Conservation (phyloP, 495 filamentous ascomycete species). For the Talaromyces thailandensis region DNA sequence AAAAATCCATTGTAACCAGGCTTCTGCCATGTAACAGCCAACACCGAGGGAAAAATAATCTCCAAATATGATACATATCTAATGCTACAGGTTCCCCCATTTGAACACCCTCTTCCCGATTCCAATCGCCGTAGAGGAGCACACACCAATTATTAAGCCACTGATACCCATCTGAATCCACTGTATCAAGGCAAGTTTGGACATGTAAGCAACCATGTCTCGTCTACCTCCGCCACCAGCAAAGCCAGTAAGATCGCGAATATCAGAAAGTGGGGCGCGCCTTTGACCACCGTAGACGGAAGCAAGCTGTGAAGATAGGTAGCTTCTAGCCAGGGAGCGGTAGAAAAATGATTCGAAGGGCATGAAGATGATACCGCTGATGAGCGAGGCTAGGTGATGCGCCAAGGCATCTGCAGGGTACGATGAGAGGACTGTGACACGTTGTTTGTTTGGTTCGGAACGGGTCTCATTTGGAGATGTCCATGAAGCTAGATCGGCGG, state of each 20-base stretch:
- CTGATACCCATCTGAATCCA: slow-evolving; percentile 37
- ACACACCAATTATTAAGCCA: slow-evolving; percentile 34
- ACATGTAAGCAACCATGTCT: slow-evolving; percentile 30
- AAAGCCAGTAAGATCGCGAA: slow-evolving; percentile 29
- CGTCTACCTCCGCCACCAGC: slow-evolving; percentile 29
- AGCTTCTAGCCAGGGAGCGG: slow-evolving; percentile 35
- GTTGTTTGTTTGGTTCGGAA: slow-evolving; percentile 13
- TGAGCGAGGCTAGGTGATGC: slow-evolving; percentile 32
- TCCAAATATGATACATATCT: neutral
- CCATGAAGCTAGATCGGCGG: neutral
- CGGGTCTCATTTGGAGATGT: neutral
- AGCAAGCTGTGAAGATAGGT: slow-evolving; percentile 19
- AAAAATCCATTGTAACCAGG: no score
- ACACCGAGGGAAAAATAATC: neutral
- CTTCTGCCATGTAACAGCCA: neutral
- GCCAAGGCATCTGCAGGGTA: slow-evolving; percentile 36
- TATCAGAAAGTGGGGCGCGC: slow-evolving; percentile 15
- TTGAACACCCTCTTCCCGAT: slow-evolving; percentile 36
- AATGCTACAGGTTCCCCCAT: slow-evolving; percentile 33
- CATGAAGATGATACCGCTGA: slow-evolving; percentile 32
- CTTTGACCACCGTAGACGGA: slow-evolving; percentile 10
- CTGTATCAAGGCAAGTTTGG: slow-evolving; percentile 35
- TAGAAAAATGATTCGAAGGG: slow-evolving; percentile 41
- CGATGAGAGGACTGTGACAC: slow-evolving; percentile 43
- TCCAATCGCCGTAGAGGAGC: slow-evolving; percentile 32